A percentile compares a stretch with the other conserved stretches of the same genome.
These are phyloP conservation scores for Dendrostoma leiphaemia DNA, from an alignment of 2,329 filamentous ascomycete genomes.

Conservation along the genomic window DNA sequence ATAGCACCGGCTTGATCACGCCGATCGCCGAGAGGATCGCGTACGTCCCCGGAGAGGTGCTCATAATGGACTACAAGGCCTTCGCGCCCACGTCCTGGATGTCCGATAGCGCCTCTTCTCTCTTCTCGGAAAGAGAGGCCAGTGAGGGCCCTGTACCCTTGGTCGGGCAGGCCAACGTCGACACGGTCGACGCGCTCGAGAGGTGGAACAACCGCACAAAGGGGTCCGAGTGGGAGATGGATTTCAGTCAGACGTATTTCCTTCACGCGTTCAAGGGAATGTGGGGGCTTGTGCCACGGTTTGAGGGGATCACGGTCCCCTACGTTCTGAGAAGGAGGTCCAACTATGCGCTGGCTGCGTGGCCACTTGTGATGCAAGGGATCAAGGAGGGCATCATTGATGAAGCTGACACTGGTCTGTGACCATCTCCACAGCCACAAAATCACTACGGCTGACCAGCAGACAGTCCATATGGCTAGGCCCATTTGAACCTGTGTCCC, in stretches of 20 bases:
- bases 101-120: background rate
- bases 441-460: too few species aligned
- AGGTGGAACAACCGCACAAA: background rate
- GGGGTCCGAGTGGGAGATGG: slow-evolving; percentile 10
- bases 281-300: slow-evolving; percentile 13
- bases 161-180: background rate
- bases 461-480: too few species aligned
- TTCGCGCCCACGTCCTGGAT: slow-evolving; percentile 26
- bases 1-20: slow-evolving; percentile 24
- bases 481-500: too few species aligned
- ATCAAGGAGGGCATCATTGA: slow-evolving; percentile 12
- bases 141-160: background rate
- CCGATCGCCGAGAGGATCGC: slow-evolving; percentile 24
- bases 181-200: background rate
- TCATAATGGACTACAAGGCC: slow-evolving; percentile 24
- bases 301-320: background rate
- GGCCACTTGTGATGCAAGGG: slow-evolving; percentile 24
- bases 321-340: slow-evolving; percentile 9
- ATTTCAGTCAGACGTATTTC: slow-evolving; percentile 19
- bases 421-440: too few species aligned
- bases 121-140: slow-evolving; percentile 4
- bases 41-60: slow-evolving; percentile 24
- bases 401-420: too few species aligned
- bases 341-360: slow-evolving; percentile 20
- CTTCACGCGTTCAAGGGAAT: slow-evolving; percentile 19